A percentile compares a stretch with the other conserved stretches of the same genome.
These are phyloP conservation scores for Claviceps sp. DNA, from an alignment of 2,329 filamentous ascomycete genomes.

Conservation along the genomic window DNA sequence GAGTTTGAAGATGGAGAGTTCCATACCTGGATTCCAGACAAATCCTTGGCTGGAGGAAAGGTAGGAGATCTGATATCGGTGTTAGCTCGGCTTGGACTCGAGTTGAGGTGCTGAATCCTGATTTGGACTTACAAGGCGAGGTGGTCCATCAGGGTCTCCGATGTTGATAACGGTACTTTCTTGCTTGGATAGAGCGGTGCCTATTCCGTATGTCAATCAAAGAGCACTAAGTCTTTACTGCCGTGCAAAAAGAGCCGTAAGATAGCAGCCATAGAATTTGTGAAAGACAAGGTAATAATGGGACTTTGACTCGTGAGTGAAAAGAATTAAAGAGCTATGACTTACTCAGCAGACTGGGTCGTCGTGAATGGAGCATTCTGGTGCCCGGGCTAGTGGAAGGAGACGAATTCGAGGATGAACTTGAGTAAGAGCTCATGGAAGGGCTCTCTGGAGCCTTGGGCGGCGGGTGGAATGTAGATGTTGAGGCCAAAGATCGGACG, in stretches of 20 bases:
- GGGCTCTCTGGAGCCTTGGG: conserved; percentile 35
- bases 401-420: conserved; percentile 37
- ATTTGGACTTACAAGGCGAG: conserved; percentile 46
- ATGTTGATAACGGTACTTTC: conserved; percentile 74
- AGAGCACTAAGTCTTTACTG: neutral
- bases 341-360: conserved; percentile 48
- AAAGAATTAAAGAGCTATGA: neutral
- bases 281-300: conserved; percentile 1
- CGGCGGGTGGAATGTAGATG: conserved; percentile 22
- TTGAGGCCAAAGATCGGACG: conserved; percentile 21
- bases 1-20: neutral
- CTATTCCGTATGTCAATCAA: conserved; percentile 29
- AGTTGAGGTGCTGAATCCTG: neutral
- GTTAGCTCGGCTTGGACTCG: neutral
- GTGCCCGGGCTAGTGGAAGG: conserved; percentile 41
- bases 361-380: conserved; percentile 38
- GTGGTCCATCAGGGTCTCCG: conserved; percentile 58
- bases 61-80: conserved; percentile 54
- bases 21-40: conserved; percentile 64
- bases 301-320: neutral
- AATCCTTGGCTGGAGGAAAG: conserved; percentile 70
- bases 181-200: conserved; percentile 56
- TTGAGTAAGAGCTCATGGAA: conserved; percentile 26
- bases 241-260: neutral
- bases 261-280: neutral